phyloP scores from a whole-genome alignment of 495 filamentous ascomycete genomes.

The Lepidopterella palustris region DNA sequence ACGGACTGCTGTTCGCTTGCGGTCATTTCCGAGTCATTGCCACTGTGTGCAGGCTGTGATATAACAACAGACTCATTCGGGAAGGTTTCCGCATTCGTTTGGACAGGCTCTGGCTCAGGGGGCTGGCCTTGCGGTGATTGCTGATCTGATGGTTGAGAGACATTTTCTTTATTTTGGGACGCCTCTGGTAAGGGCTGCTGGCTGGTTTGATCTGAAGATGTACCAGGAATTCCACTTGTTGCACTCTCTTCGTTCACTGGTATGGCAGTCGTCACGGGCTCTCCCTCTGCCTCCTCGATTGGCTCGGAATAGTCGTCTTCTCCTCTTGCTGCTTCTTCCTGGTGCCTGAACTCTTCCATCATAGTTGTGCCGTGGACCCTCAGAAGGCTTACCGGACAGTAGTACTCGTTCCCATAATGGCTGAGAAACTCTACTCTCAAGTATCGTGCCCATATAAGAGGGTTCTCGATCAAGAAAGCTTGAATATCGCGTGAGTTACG shows the following conservation, averaged over 20 bases:
- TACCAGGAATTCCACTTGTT: not conserved
- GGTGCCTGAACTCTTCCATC: conserved; percentile 82
- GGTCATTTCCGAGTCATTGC: no score
- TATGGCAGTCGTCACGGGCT: conserved; percentile 17
- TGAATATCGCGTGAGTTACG: conserved; percentile 89
- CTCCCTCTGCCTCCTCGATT: conserved; percentile 40
- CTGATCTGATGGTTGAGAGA: not conserved
- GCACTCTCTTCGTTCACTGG: conserved; percentile 17
- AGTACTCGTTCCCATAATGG: conserved; percentile 94
- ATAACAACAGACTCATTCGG: not conserved
- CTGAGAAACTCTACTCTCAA: conserved; percentile 82
- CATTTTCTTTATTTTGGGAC: not conserved
- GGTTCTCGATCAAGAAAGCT: conserved; percentile 85
- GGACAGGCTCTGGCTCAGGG: not conserved
- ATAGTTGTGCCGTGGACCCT: conserved; percentile 93
- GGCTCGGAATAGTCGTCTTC: conserved; percentile 49
- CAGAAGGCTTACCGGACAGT: conserved; percentile 84
- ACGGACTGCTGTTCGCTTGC: no score
- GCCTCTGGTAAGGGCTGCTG: not conserved
- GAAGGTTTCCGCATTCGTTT: not conserved
- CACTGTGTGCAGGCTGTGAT: not conserved
- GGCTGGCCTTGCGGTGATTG: not conserved
- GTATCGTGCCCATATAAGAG: conserved; percentile 92
- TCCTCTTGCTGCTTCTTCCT: conserved; percentile 56
- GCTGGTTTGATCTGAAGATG: not conserved